Percentiles rank a stretch among this genome's conserved stretches.
Conservation (phyloP, 306 rosid species). For the Fagus crenata region DNA sequence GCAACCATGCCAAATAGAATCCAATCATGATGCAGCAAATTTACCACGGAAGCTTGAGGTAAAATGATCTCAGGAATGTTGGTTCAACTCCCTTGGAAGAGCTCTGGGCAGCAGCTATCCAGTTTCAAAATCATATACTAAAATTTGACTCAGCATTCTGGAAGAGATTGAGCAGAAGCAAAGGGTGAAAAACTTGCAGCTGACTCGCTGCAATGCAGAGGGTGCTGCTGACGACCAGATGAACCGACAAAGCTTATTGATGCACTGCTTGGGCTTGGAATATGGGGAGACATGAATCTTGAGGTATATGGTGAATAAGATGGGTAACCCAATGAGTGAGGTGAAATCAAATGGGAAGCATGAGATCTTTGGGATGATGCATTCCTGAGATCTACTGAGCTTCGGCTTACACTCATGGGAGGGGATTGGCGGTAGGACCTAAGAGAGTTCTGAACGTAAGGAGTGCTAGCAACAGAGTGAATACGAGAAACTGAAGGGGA, state of each 20-base stretch:
- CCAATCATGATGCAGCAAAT: slow-evolving; percentile 17
- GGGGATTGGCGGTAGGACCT: slow-evolving; percentile 70
- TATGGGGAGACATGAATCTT: slow-evolving; percentile 62
- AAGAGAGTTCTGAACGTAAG: slow-evolving; percentile 67
- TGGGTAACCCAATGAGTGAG: slow-evolving; percentile 73
- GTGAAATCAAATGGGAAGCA: slow-evolving; percentile 67
- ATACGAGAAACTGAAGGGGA: slow-evolving; percentile 56
- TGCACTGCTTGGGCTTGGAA: slow-evolving; percentile 77
- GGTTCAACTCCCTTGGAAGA: slow-evolving; percentile 17
- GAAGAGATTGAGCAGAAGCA: slow-evolving; percentile 81
- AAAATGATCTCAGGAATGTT: slow-evolving; percentile 21
- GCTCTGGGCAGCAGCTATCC: slow-evolving; percentile 13
- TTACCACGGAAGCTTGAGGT: slow-evolving; percentile 8
- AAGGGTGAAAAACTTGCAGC: slow-evolving; percentile 94
- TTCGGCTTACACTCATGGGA: slow-evolving; percentile 59
- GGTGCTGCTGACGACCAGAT: slow-evolving; percentile 73
- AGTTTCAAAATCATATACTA: slow-evolving; percentile 7
- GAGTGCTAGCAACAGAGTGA: slow-evolving; percentile 67
- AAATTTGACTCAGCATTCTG: slow-evolving; percentile 59
- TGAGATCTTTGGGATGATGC: slow-evolving; percentile 83
- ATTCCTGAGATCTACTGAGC: slow-evolving; percentile 80
- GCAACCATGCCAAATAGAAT: slow-evolving; percentile 10
- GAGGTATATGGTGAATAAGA: slow-evolving; percentile 74
- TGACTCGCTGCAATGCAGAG: slow-evolving; percentile 75
- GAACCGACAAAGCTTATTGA: slow-evolving; percentile 66